phyloP scores from a whole-genome alignment of 768 basidiomycete genomes.

The Suillus cothurnatus region DNA sequence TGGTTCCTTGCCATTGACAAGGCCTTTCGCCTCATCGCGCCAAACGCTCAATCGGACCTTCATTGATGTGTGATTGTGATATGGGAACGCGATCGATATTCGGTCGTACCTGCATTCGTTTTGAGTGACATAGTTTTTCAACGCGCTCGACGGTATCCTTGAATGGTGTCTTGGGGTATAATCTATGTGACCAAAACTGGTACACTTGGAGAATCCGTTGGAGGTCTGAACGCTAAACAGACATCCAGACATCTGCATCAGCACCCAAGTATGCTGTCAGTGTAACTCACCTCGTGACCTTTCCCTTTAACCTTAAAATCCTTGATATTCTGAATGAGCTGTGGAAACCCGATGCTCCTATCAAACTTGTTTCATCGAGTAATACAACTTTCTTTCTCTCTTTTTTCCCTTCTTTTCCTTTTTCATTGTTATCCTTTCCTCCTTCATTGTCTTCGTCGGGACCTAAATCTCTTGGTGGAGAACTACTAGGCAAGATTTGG shows the following conservation, averaged over 20 bases:
- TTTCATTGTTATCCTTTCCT: slow-evolving; percentile 16
- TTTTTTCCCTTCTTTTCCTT: slow-evolving; percentile 28
- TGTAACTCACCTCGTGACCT: slow-evolving; percentile 76
- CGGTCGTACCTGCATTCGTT: slow-evolving; percentile 75
- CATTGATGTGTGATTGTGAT: slow-evolving; percentile 13
- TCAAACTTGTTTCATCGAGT: slow-evolving; percentile 75
- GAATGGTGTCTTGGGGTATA: slow-evolving; percentile 91
- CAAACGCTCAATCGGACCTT: slow-evolving; percentile 77
- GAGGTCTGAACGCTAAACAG: slow-evolving; percentile 72
- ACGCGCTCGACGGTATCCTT: slow-evolving; percentile 82
- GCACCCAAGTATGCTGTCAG: background rate
- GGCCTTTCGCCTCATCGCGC: slow-evolving; percentile 65
- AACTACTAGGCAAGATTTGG: slow-evolving; percentile 51
- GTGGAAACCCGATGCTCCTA: slow-evolving; percentile 75
- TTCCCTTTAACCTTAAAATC: slow-evolving; percentile 84
- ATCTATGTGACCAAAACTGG: slow-evolving; percentile 92
- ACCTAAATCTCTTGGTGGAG: slow-evolving; percentile 36
- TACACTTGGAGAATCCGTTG: slow-evolving; percentile 80
- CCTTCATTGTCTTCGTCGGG: slow-evolving; percentile 21
- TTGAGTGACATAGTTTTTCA: slow-evolving; percentile 87
- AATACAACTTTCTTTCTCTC: slow-evolving; percentile 44
- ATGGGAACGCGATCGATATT: background rate
- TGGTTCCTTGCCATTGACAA: slow-evolving; percentile 37
- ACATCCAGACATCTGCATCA: background rate
- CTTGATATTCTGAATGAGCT: slow-evolving; percentile 75